Evolutionary conservation across 257 asterid genomes (phyloP).

Genomic region (Cordia subcordata): DNA sequence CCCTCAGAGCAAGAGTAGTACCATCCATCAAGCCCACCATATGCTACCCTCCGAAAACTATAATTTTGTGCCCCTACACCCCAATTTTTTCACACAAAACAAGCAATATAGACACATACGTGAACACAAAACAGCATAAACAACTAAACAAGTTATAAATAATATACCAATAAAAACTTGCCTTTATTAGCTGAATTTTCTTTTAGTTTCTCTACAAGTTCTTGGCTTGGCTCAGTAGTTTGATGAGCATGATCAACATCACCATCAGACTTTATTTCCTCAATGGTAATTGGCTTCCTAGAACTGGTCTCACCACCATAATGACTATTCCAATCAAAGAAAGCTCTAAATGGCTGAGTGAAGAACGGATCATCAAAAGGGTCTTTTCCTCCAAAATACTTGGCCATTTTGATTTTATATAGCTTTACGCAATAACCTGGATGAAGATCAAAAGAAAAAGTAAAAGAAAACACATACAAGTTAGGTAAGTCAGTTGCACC

Average conservation of each 20-base stretch:
- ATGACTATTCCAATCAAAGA: constrained; percentile 41
- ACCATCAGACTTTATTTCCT: constrained; percentile 55
- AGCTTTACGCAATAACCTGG: too few species aligned
- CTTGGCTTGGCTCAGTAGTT: constrained; percentile 36
- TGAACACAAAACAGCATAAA: neutral
- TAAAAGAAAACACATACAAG: too few species aligned
- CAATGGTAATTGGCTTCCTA: constrained; percentile 47
- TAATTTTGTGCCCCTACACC: constrained; percentile 40
- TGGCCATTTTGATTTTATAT: constrained; percentile 30
- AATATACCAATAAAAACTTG: neutral
- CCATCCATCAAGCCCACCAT: constrained; percentile 60
- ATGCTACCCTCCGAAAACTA: constrained; percentile 53
- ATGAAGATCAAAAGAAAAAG: too few species aligned
- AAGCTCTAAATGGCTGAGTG: constrained; percentile 48
- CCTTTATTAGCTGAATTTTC: constrained; percentile 32
- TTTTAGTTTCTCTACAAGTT: constrained; percentile 28
- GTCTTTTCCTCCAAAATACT: constrained; percentile 67
- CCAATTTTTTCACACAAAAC: constrained; percentile 10
- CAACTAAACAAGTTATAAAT: neutral
- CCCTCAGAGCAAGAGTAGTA: constrained; percentile 59
- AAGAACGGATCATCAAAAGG: constrained; percentile 80
- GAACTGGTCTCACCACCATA: constrained; percentile 36
- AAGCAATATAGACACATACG: neutral
- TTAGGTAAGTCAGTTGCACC: too few species aligned
- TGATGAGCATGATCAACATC: constrained; percentile 28